These are phyloP conservation scores for Kuraishia hungarica DNA, from an alignment of 805 yeast species.

Conservation along the genomic window DNA sequence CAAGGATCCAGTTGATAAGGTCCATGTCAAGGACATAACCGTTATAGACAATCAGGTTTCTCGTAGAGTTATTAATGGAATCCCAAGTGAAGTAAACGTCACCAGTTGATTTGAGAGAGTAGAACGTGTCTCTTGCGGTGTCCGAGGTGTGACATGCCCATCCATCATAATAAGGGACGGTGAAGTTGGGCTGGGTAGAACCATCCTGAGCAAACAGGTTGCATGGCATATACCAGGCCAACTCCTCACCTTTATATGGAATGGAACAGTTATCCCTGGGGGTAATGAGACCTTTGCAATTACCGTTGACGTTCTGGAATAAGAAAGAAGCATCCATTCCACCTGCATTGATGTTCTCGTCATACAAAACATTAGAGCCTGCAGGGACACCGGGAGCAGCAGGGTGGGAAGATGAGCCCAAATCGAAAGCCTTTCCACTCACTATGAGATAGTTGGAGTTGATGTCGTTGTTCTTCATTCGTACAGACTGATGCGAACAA, in stretches of 20 bases:
- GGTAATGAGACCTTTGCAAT: conserved; percentile 69
- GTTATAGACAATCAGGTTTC: conserved; percentile 80
- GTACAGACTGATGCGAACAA: conserved; percentile 39
- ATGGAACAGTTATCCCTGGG: conserved; percentile 66
- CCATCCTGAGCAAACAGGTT: conserved; percentile 64
- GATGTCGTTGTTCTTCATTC: conserved; percentile 57
- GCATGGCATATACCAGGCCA: conserved; percentile 98
- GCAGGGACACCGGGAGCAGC: conserved; percentile 68
- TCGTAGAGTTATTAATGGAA: conserved; percentile 55
- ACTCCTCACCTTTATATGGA: conserved; percentile 50
- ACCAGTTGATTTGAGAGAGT: conserved; percentile 49
- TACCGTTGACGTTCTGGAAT: conserved; percentile 87
- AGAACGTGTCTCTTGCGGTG: conserved; percentile 61
- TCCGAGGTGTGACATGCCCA: conserved; percentile 87
- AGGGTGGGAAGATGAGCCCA: conserved; percentile 67
- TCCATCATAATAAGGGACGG: conserved; percentile 62
- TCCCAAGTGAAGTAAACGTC: conserved; percentile 90
- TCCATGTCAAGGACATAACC: conserved; percentile 84
- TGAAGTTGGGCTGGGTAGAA: conserved; percentile 54
- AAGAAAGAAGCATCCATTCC: conserved; percentile 78
- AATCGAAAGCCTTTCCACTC: conserved; percentile 74
- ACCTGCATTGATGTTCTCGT: conserved; percentile 77
- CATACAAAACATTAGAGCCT: conserved; percentile 68
- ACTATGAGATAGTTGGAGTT: conserved; percentile 56
- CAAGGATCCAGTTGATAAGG: conserved; percentile 66